Base-by-base conservation (phyloP, 2,329 filamentous ascomycete genomes). In the Aspergillus amoenus region DNA sequence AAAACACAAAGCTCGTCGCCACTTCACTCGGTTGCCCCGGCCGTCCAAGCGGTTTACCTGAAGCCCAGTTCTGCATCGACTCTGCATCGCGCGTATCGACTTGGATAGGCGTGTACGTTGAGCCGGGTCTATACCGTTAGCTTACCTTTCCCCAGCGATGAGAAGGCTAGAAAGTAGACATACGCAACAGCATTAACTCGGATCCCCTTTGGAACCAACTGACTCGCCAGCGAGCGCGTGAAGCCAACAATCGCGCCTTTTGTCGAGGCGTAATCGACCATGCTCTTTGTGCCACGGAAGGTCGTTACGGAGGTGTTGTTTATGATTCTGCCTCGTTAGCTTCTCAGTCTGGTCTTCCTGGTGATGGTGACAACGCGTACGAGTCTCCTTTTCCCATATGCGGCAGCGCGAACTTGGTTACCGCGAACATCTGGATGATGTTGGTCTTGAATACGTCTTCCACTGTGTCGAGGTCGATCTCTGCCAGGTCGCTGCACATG, bases 201-300 rank as follows among this genome's bases (percentile, higher is more conserved):
- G 54, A 87, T 86, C 2, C 83, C 84, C 63, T 81, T 82, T 1
- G 78, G 73, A n/a, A 79, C 73, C 4, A 85, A 70, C 55, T 85
- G 79, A 59, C 81, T 76, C 0, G 82, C 77, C 39, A 86, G 69
- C 5, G 81, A 74, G 12, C 78, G 73, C 0, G 83, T 85, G 61
- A 86, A 85, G 0, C 79, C 79, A 2, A 79, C 76, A 55, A 86
- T 84, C 22, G 83, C 82, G 6, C 82, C 83, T 64, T 87, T 86
- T 5, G 82, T 85, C 9, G 82, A 72, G 3, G 79, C 74, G 62
- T 85, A 86, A 66, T 86, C 84, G 2, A 85, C 64, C 73, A 84
- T 79, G 17, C 67, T 58, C 0, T 69, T 60, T 3, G 80, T 82
- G 1, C 83, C 82, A 55, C 81, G 76, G 69, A 84, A 85, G 1